Evolutionary conservation across 2,329 filamentous ascomycete genomes (phyloP), one percentile per base, ranked within the genome.

Genomic region (Fusarium tuaranense): DNA sequence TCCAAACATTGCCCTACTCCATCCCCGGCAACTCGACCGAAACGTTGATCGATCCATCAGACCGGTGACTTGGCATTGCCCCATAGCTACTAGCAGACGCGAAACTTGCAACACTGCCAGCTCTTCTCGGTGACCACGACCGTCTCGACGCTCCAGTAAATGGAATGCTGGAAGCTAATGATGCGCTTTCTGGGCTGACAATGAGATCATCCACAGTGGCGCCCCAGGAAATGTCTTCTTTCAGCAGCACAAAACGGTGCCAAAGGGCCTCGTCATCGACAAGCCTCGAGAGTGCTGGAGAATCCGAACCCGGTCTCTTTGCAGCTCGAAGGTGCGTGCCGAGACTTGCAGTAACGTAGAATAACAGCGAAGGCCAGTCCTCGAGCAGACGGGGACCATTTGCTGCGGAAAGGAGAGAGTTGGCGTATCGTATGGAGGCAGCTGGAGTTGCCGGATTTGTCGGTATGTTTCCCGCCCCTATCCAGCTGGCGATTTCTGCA

Each of bases 61-160:
- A 27, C 27, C 27, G 27, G 27, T 27, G 27, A 27, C 27, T 27
- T 27, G 27, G 27, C 27, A 27, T 41, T 12, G 39, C 10, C n/a
- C n/a, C 39, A 41, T 70, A 53, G 8, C 69, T 72, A 18, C 69
- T 64, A 0, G 69, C 67, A 7, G 69, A 72, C 5, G 59, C 7
- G 25, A 72, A 72, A n/a, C 69, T 72, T 14, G 67, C 38, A 2
- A 72, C 63, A 39, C 69, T 70, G 16, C 34, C 18, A 2, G 18
- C 39, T 41, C 38, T 39, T 39, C 16, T 27, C 27, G 27, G 27
- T 27, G 27, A 27, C 27, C 27, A 27, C 27, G 27, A 27, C 27
- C 27, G 27, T 27, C 27, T 27, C 27, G 27, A 27, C 27, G 27
- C 27, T 27, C 27, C 27, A 27, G 27, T 27, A 27, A 27, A 27